These are phyloP conservation scores for Lachancea quebecensis DNA, from an alignment of 805 yeast species.

Conservation along the genomic window DNA sequence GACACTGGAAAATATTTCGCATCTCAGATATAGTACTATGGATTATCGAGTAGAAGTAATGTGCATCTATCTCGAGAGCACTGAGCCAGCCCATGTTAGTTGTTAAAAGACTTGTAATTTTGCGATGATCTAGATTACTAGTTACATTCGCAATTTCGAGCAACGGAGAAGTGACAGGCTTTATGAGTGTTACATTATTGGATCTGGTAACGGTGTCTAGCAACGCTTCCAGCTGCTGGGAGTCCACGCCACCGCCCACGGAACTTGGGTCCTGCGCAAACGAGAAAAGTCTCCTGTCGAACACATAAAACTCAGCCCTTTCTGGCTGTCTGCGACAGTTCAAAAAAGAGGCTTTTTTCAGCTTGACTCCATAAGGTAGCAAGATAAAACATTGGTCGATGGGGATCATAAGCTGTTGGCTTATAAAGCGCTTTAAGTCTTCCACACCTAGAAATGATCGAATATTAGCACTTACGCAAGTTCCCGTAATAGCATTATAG, in stretches of 20 bases:
- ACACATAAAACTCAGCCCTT: conserved; percentile 50
- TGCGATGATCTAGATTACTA: conserved; percentile 13
- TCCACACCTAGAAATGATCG: conserved; percentile 37
- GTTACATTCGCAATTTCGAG: conserved; percentile 15
- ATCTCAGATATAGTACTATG: conserved; percentile 31
- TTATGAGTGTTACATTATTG: conserved; percentile 16
- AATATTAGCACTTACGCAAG: conserved; percentile 30
- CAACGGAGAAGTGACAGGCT: conserved; percentile 35
- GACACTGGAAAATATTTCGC: conserved; percentile 38
- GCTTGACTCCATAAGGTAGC: conserved; percentile 58
- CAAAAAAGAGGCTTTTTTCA: conserved; percentile 39
- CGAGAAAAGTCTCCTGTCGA: conserved; percentile 54
- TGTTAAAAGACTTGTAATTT: conserved; percentile 34
- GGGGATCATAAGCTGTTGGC: conserved; percentile 37
- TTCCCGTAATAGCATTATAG: conserved; percentile 43
- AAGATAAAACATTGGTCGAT: conserved; percentile 41
- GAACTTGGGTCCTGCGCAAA: conserved; percentile 20
- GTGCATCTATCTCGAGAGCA: conserved; percentile 38
- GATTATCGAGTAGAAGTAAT: conserved; percentile 28
- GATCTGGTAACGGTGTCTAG: conserved; percentile 4
- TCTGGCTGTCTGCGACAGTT: conserved; percentile 9
- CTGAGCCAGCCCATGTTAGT: conserved; percentile 47
- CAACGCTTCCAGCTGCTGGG: conserved; percentile 2
- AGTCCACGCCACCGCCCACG: conserved; percentile 10
- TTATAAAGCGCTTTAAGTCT: conserved; percentile 37